Conservation (phyloP, 305 asterid genomes). For the Fraxinus angustifolia region DNA sequence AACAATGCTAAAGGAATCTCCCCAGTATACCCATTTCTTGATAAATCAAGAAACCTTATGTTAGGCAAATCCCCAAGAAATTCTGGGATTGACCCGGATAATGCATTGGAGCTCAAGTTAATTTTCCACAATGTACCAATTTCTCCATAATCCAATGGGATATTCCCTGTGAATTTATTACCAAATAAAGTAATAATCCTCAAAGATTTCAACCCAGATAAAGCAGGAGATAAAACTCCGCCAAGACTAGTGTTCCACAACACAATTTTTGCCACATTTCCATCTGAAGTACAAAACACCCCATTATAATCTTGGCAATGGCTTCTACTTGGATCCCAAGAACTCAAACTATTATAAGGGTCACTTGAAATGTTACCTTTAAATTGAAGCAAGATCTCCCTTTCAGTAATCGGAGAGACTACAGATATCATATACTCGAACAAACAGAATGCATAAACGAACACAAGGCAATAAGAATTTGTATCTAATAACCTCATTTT, state of each 20-base stretch:
- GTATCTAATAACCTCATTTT: conserved; percentile 75
- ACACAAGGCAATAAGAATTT: conserved; percentile 38
- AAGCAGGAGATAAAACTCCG: conserved; percentile 66
- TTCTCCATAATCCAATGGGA: conserved; percentile 64
- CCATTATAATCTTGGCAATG: conserved; percentile 69
- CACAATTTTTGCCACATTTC: conserved; percentile 76
- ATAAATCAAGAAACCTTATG: conserved; percentile 81
- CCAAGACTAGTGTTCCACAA: conserved; percentile 77
- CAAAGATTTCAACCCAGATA: conserved; percentile 66
- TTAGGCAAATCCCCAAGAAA: conserved; percentile 74
- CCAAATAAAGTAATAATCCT: conserved; percentile 72
- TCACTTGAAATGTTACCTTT: conserved; percentile 78
- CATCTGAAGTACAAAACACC: conserved; percentile 66
- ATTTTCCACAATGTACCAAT: conserved; percentile 79
- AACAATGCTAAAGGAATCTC: conserved; percentile 66
- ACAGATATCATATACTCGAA: conserved; percentile 27
- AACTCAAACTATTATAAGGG: conserved; percentile 65
- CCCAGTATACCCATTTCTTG: conserved; percentile 58
- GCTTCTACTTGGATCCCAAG: conserved; percentile 57
- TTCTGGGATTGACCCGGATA: conserved; percentile 79
- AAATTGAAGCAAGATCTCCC: conserved; percentile 86
- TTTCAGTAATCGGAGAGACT: conserved; percentile 64
- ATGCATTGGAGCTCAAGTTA: conserved; percentile 81
- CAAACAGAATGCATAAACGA: conserved; percentile 41
- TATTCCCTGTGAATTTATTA: conserved; percentile 60